Base-by-base conservation (phyloP, 2,329 filamentous ascomycete genomes). In the Penicillium glabrum region DNA sequence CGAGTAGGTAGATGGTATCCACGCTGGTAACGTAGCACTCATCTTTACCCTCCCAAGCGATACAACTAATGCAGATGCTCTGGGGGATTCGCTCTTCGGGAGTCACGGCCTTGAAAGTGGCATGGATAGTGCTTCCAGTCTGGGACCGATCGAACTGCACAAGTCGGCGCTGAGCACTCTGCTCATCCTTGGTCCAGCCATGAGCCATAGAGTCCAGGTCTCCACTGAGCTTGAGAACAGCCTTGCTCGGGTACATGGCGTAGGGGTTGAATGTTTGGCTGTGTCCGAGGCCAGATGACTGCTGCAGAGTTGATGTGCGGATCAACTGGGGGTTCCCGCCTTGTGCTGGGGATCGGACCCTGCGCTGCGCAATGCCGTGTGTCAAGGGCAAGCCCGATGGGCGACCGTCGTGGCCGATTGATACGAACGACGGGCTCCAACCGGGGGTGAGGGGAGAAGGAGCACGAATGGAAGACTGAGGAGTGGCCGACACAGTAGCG, bases 11-110 rank as follows among this genome's bases (percentile, higher is more conserved):
- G 67, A 99, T 98, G 2, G 93, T 97, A 75, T 99, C 95, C 19
- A 99, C 95, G 51, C 93, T 97, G 3, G 95, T 98, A 53, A 98
- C 92, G 73, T 87, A 98, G 75, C 89, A 96, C 68, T 96, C 90
- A 47, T 87, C 81, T 77, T 92, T 96, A 75, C 96, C 92, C 57
- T 89, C 89, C 95, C 95, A 99, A 81, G 88, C 93, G 69, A 99
- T 99, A 80, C 95, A 99, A 75, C 93, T 97, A 72, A 99, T 91
- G 77, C 92, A 96, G 59, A 96, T 93, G 76, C 89, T 92, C 77
- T 93, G 90, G 3, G 88, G 86, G 1, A 88, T 85, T 23, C 92
- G 86, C 60, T 96, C 90, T 67, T 91, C 90, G 14, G 86, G 86
- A 16, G 89, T 82, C 46, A 97, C 87, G 0, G 92, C 81, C 49